Evolutionary conservation across 1,284 basidiomycete genomes (phyloP).

Genomic region (Trametes versicolor): DNA sequence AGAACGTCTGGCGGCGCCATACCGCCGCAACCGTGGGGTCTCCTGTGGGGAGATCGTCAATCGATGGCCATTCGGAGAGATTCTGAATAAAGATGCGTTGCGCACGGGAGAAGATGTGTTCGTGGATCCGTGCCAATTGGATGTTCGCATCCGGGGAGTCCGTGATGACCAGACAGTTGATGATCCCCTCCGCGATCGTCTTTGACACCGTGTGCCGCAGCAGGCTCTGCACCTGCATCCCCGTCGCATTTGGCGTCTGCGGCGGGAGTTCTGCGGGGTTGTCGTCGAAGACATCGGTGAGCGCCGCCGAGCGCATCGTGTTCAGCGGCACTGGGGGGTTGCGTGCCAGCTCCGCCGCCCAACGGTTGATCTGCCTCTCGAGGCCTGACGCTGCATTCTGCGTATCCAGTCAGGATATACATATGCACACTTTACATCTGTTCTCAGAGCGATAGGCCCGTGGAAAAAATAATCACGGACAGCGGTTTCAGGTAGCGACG

Average conservation of each 20-base stretch:
- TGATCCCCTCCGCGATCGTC: constrained; percentile 78
- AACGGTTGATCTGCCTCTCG: constrained; percentile 82
- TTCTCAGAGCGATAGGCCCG: background rate
- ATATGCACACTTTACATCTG: too few relatives aligned
- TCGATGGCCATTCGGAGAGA: background rate
- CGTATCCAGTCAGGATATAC: too few relatives aligned
- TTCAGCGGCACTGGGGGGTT: constrained; percentile 62
- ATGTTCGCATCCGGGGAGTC: constrained; percentile 83
- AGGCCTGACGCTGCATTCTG: constrained; percentile 81
- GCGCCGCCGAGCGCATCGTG: constrained; percentile 63
- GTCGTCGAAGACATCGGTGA: constrained; percentile 65
- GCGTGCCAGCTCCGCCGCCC: constrained; percentile 79
- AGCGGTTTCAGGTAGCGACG: too few relatives aligned
- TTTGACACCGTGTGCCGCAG: constrained; percentile 82
- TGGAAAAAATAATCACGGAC: too few relatives aligned
- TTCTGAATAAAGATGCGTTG: background rate
- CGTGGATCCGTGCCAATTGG: constrained; percentile 84
- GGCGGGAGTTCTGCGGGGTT: constrained; percentile 35
- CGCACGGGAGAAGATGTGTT: constrained; percentile 80
- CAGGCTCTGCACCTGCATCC: constrained; percentile 79
- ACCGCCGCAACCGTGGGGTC: constrained; percentile 84
- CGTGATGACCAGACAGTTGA: constrained; percentile 81
- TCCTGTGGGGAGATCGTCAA: constrained; percentile 51
- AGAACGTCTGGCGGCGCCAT: constrained; percentile 87
- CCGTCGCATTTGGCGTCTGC: constrained; percentile 48